Conservation (phyloP, 208 protist genomes). For the Strigomonas galati region DNA sequence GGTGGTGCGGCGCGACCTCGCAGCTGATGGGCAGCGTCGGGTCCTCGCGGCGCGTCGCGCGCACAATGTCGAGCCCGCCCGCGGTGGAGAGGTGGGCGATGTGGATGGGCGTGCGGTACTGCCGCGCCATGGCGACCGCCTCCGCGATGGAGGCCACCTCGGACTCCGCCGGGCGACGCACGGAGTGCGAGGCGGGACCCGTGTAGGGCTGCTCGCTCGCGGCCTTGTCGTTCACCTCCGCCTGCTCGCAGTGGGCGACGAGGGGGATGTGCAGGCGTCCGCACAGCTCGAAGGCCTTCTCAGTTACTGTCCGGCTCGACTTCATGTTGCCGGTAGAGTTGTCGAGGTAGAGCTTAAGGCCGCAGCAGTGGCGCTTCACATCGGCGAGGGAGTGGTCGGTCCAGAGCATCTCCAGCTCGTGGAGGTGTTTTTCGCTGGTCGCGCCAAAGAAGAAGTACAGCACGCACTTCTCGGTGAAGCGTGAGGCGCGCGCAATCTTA, state of each 20-base stretch:
- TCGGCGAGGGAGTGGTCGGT: constrained; percentile 44
- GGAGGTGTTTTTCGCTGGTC: constrained; percentile 54
- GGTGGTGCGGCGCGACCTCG: constrained; percentile 90
- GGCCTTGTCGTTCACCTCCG: constrained; percentile 65
- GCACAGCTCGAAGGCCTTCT: constrained; percentile 73
- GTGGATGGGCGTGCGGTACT: constrained; percentile 75
- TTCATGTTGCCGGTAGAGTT: constrained; percentile 86
- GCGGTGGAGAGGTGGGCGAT: constrained; percentile 88
- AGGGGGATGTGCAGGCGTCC: constrained; percentile 63
- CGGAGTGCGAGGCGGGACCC: constrained; percentile 62
- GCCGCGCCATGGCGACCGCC: constrained; percentile 63
- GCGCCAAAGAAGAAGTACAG: constrained; percentile 87
- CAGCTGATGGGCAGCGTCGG: constrained; percentile 76
- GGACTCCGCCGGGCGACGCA: constrained; percentile 69
- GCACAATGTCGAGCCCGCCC: constrained; percentile 79
- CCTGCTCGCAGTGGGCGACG: constrained; percentile 89
- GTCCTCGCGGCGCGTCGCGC: constrained; percentile 42
- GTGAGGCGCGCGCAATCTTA: constrained; percentile 53
- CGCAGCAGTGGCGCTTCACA: constrained; percentile 59
- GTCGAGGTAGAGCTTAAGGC: constrained; percentile 86
- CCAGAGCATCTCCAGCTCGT: constrained; percentile 71
- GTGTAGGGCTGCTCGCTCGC: constrained; percentile 54
- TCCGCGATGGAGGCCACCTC: constrained; percentile 61
- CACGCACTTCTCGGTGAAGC: constrained; percentile 16
- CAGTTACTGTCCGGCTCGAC: constrained; percentile 50